Base-by-base conservation (phyloP, 176 grass and related monocot genomes). In the Cenchrus purpureus region DNA sequence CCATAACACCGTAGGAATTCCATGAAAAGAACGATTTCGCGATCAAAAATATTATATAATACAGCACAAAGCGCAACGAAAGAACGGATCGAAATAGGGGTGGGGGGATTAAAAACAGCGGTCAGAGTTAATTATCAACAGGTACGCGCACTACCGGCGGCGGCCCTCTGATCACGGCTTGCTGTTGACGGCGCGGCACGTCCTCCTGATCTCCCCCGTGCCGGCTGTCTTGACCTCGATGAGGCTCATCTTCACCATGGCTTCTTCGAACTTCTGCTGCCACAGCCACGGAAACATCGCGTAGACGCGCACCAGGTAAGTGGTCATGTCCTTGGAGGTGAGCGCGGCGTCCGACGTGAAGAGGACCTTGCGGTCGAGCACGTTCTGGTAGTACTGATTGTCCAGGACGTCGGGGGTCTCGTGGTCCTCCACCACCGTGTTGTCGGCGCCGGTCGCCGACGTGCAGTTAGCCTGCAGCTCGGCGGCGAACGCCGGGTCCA, bases 371-470 rank as follows among this genome's bases (percentile, higher is more conserved):
- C 34, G 37, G 25, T 16, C 48, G 7, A 59, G 8, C 50, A 94
- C 12, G 32, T 87, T 88, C 62, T 51, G 20, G 79, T 89, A 94
- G 79, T 94, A 94, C 68, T 86, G 43, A 40, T 20, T 85, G 83
- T 94, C 89, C 4, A 91, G 28, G 0, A 1, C 19, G 52, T 67
- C n/a, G 7, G 92, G 75, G 3, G 83, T 84, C 22, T 7, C 29
- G 22, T 16, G 2, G 31, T 91, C 85, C 10, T 77, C 81, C 12
- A 12, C 3, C 67, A 88, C 89, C 32, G 50, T 63, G 70, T 40
- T 58, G 40, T 83, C 63, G 49, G 3, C 55, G 73, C 31, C 46
- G 22, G 0, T 15, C 3, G 10, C 12, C 14, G 61, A 20, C n/a
- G 0, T 58, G 78, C 86, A 88, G 60, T 63, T 63, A 0, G n/a